Base-by-base conservation (phyloP, 371 early-diverging fungal species). In the Haplosporangium sp. region DNA sequence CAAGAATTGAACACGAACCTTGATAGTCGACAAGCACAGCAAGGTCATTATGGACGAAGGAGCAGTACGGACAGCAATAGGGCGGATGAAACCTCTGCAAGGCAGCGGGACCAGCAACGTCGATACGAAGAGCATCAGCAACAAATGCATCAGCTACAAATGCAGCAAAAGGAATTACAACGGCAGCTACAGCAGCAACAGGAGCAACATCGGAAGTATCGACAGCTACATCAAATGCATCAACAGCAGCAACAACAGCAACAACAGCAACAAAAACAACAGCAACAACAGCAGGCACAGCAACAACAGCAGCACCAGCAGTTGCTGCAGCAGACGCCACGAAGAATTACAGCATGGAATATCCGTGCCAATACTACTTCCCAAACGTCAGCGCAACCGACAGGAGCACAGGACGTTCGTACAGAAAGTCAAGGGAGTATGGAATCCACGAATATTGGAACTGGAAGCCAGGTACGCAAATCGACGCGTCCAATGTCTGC, bases 401-500 rank as follows among this genome's bases (percentile, higher is more conserved):
- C 58, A 58, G 29, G 13, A 1, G 5, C 8, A 38, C 41, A 18
- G 45, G 11, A 16, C 29, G 6, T 23, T 23, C 29, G 29, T 29
- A 29, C 29, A 29, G 29, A 29, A 29, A 29, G 29, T 29, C 29
- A 29, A 29, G 29, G 4, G 29, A 29, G 29, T 29, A 4, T 29
- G 29, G 29, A 29, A 41, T 20, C 29, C 16, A 18, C 36, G n/a
- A 20, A 42, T 18, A 12, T 55, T 23, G 61, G 47, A 47, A 14
- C 61, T n/a, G 29, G 20, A n/a, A 7, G 61, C 12, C 56, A 11
- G 5, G 16, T 50, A 14, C 60, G 41, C 37, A 43, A 37, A 36
- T 40, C 74, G 23, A 16, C 45, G 40, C 46, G 46, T 7, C 57
- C 59, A 11, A 29, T 52, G 11, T 65, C 66, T 9, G 55, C 72